These are phyloP conservation scores for Mycena pura DNA, from an alignment of 768 basidiomycete genomes.

Conservation along the genomic window DNA sequence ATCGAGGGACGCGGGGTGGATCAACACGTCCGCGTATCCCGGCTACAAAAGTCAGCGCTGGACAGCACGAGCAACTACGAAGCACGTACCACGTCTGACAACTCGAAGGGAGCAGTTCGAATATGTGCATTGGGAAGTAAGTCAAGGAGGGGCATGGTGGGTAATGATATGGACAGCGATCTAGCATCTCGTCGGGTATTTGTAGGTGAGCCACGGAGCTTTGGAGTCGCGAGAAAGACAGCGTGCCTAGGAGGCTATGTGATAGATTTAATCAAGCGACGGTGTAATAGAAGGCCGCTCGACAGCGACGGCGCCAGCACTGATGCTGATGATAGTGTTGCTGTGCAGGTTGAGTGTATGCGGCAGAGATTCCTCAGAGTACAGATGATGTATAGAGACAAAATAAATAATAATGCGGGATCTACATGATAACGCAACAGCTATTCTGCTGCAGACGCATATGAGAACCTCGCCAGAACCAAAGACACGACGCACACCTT, in stretches of 20 bases:
- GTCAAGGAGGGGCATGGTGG: conserved; percentile 13
- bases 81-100: conserved; percentile 12
- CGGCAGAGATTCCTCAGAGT: no score
- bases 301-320: no score
- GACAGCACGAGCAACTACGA: background rate
- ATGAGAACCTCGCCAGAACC: background rate
- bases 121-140: background rate
- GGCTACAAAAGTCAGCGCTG: conserved; percentile 40
- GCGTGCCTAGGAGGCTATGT: conserved; percentile 10
- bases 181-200: background rate
- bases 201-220: conserved; percentile 12
- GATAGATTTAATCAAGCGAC: no score
- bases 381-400: conserved; percentile 19
- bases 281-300: no score
- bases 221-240: conserved; percentile 6
- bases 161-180: conserved; percentile 5
- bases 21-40: conserved; percentile 55
- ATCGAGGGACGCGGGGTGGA: conserved; percentile 50
- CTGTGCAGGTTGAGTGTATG: no score
- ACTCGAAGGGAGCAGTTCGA: conserved; percentile 7
- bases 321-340: no score
- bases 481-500: conserved; percentile 64
- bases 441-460: conserved; percentile 80
- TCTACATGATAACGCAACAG: conserved; percentile 87
- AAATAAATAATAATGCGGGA: background rate